Conservation (phyloP, 345 rosid species). For the Arabis hirsuta region DNA sequence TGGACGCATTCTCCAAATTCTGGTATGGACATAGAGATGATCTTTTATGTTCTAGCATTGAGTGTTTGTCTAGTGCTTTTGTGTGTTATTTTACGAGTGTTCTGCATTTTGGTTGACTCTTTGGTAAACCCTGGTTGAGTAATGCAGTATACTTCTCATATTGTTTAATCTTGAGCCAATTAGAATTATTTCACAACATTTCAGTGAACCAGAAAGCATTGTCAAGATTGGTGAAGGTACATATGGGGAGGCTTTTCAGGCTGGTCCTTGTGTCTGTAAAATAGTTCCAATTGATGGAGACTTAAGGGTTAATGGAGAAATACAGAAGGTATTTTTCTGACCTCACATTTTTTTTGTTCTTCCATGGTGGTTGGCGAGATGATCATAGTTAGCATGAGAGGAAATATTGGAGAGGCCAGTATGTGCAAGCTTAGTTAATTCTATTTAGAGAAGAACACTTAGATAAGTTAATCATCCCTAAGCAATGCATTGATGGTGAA, state of each 20-base stretch:
- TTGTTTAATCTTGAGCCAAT: conserved; percentile 21
- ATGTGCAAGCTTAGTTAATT: not conserved
- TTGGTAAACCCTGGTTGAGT: conserved; percentile 3
- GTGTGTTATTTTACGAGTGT: not conserved
- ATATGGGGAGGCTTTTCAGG: conserved; percentile 89
- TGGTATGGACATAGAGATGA: conserved; percentile 56
- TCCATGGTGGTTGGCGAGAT: conserved; percentile 6
- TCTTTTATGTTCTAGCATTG: no score
- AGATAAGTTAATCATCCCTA: not conserved
- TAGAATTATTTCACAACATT: conserved; percentile 22
- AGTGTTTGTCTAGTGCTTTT: not conserved
- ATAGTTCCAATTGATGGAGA: conserved; percentile 97
- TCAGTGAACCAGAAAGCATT: conserved; percentile 73
- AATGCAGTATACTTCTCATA: not conserved
- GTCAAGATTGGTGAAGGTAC: conserved; percentile 96
- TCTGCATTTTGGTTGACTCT: conserved; percentile 24
- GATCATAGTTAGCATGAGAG: no score
- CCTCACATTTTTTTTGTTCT: not conserved
- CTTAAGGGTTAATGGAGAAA: conserved; percentile 82
- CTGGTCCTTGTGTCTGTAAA: conserved; percentile 86
- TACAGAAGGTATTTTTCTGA: conserved; percentile 71
- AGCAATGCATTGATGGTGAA: conserved; percentile 2
- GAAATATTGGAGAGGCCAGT: no score
- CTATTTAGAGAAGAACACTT: conserved; percentile 10
- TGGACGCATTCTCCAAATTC: conserved; percentile 74